Conservation (phyloP, 2,329 filamentous ascomycete genomes). For the Pochonia chlamydosporia region DNA sequence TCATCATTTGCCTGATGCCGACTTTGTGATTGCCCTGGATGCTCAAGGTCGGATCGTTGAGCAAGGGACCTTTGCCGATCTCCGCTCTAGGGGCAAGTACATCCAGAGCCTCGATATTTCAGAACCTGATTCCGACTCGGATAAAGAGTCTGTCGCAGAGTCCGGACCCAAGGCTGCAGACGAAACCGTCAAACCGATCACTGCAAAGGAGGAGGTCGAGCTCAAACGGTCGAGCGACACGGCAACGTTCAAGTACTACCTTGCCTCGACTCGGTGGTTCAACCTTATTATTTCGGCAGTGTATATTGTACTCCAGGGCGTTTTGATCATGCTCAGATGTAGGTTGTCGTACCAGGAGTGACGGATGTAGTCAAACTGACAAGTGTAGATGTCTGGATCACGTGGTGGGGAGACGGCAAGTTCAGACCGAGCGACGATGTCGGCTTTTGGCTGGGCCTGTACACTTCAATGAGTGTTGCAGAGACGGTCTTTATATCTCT, state of each 20-base stretch:
- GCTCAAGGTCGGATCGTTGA: no score
- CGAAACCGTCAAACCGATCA: no score
- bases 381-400: background rate
- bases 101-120: no score
- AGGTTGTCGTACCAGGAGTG: background rate
- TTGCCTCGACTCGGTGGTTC: background rate
- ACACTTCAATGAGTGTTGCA: background rate
- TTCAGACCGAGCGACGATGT: conserved; percentile 18
- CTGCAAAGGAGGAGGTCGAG: no score
- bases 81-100: no score
- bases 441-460: conserved; percentile 1
- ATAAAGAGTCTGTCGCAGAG: no score
- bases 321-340: background rate
- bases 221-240: no score
- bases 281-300: background rate
- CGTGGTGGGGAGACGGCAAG: conserved; percentile 21
- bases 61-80: no score
- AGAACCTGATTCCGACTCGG: no score
- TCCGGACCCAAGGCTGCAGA: no score
- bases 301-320: background rate
- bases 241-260: background rate
- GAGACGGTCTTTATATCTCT: background rate
- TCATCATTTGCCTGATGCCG: no score
- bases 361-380: background rate
- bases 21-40: no score